Evolutionary conservation across 495 filamentous ascomycete genomes (phyloP).

Genomic region (Tuber umbilicatum): DNA sequence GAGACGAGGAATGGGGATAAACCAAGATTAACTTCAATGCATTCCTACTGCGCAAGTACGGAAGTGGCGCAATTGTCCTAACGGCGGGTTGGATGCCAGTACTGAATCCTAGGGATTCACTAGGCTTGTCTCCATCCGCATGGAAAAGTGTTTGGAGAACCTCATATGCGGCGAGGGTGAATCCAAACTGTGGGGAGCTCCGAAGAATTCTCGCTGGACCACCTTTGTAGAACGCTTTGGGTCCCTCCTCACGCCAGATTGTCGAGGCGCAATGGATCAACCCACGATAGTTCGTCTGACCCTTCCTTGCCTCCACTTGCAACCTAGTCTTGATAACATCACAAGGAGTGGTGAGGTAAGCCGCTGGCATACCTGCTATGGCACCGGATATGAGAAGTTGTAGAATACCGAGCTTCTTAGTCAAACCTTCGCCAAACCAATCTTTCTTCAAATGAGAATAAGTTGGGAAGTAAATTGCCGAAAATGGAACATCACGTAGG

Average conservation of each 20-base stretch:
- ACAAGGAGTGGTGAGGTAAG: constrained; percentile 93
- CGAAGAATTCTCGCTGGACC: constrained; percentile 89
- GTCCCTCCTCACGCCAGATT: constrained; percentile 82
- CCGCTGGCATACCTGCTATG: constrained; percentile 96
- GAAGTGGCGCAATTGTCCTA: constrained; percentile 57
- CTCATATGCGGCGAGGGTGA: constrained; percentile 92
- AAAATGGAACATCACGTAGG: constrained; percentile 93
- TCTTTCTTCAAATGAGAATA: constrained; percentile 92
- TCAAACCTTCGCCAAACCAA: constrained; percentile 82
- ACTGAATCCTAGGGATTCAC: constrained; percentile 45
- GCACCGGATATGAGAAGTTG: constrained; percentile 93
- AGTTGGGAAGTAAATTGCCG: constrained; percentile 96
- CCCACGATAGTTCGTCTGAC: constrained; percentile 75
- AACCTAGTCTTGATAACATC: constrained; percentile 98
- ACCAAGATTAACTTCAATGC: constrained; percentile 89
- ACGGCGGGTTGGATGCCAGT: constrained; percentile 40
- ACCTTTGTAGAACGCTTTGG: constrained; percentile 96
- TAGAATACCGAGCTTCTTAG: constrained; percentile 81
- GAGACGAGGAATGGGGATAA: background rate
- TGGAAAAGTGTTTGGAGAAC: constrained; percentile 77
- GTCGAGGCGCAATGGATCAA: constrained; percentile 80
- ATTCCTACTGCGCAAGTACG: constrained; percentile 79
- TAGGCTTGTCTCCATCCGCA: constrained; percentile 59
- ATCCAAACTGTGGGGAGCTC: constrained; percentile 94
- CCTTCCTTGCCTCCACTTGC: constrained; percentile 94